Conservation (phyloP, 2,329 filamentous ascomycete species). For the Bipolaris oryzae region DNA sequence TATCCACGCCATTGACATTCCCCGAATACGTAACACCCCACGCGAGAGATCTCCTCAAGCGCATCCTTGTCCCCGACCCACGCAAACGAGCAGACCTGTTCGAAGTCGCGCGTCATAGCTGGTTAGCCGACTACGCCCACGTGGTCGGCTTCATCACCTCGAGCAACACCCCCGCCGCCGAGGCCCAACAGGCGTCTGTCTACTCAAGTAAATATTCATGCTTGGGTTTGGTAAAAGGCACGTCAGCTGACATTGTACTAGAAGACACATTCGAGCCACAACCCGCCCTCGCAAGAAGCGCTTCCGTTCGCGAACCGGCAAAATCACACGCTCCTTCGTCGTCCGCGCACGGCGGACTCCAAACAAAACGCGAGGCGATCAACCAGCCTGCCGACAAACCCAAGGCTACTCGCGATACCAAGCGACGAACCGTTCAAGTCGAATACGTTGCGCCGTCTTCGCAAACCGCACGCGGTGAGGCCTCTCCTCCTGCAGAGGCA, state of each 20-base stretch:
- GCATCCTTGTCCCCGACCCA: slow-evolving; percentile 94
- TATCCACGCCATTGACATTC: slow-evolving; percentile 94
- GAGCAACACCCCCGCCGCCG: slow-evolving; percentile 83
- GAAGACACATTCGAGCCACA: slow-evolving; percentile 64
- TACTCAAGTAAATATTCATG: slow-evolving; percentile 57
- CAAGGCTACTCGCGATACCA: slow-evolving; percentile 76
- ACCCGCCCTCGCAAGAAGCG: slow-evolving; percentile 76
- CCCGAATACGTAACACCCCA: slow-evolving; percentile 99
- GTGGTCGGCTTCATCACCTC: slow-evolving; percentile 97
- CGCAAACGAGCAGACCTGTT: slow-evolving; percentile 94
- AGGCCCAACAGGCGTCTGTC: slow-evolving; percentile 81
- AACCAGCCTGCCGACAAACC: slow-evolving; percentile 69
- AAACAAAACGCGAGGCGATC: slow-evolving; percentile 75
- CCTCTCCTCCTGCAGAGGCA: slow-evolving; percentile 46
- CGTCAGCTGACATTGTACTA: slow-evolving; percentile 28
- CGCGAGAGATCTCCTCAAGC: slow-evolving; percentile 85
- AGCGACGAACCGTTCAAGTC: slow-evolving; percentile 92
- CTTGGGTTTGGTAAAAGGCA: not conserved
- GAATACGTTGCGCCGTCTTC: slow-evolving; percentile 95
- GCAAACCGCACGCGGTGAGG: slow-evolving; percentile 76
- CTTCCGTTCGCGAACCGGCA: slow-evolving; percentile 85
- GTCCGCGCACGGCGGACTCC: slow-evolving; percentile 63
- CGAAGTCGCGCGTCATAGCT: slow-evolving; percentile 96
- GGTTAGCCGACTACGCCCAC: slow-evolving; percentile 96
- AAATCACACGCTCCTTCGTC: slow-evolving; percentile 64